Evolutionary conservation across 768 basidiomycete species (phyloP).

Genomic region (Russula sp.): DNA sequence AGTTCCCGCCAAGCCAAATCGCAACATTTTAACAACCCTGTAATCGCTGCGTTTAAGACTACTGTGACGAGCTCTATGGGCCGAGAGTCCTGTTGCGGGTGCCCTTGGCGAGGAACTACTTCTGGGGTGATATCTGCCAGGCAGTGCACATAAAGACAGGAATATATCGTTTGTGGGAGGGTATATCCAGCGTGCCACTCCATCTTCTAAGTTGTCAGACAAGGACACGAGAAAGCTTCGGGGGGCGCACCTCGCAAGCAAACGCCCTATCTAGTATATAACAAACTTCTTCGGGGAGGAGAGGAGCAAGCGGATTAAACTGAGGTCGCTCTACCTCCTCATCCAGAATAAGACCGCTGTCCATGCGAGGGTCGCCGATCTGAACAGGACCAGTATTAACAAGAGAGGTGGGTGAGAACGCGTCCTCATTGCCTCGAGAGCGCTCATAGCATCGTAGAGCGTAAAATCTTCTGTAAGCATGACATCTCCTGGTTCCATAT

Average conservation of each 20-base stretch:
- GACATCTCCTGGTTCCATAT: slow-evolving; percentile 57
- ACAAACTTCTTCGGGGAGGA: slow-evolving; percentile 77
- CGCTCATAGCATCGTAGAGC: slow-evolving; percentile 89
- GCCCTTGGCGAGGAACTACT: slow-evolving; percentile 30
- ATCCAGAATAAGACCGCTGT: slow-evolving; percentile 59
- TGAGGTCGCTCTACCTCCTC: slow-evolving; percentile 36
- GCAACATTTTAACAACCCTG: slow-evolving; percentile 72
- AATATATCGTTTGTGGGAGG: slow-evolving; percentile 82
- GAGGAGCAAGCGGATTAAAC: slow-evolving; percentile 58
- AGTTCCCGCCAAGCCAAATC: slow-evolving; percentile 81
- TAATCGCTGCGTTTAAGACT: slow-evolving; percentile 60
- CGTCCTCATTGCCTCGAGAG: slow-evolving; percentile 61
- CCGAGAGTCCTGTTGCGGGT: slow-evolving; percentile 38
- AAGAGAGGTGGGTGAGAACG: slow-evolving; percentile 22
- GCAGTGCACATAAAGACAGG: slow-evolving; percentile 66
- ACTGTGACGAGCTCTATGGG: slow-evolving; percentile 60
- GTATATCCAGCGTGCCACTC: slow-evolving; percentile 83
- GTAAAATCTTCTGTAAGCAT: slow-evolving; percentile 65
- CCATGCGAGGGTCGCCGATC: slow-evolving; percentile 89
- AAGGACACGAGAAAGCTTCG: slow-evolving; percentile 12
- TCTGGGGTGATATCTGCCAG: slow-evolving; percentile 57
- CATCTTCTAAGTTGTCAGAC: slow-evolving; percentile 46
- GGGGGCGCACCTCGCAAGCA: slow-evolving; percentile 63
- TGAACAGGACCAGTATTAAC: slow-evolving; percentile 30
- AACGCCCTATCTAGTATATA: slow-evolving; percentile 80